Conservation (phyloP, 2,329 filamentous ascomycete species). For the Botrytis aclada region DNA sequence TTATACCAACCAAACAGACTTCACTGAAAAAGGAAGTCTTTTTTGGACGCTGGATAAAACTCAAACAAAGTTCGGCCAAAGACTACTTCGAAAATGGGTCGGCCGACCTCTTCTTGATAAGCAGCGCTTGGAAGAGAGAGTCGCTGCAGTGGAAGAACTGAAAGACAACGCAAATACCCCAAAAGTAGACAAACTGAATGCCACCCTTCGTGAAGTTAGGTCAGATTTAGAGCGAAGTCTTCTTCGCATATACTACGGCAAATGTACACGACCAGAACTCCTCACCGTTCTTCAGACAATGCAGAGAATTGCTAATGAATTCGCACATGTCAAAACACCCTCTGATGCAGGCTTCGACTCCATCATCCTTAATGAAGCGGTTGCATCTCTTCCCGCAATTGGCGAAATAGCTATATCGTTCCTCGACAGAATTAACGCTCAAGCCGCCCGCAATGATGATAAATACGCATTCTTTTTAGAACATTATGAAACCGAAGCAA, state of each 20-base stretch:
- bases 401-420: conserved; percentile 68
- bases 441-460: conserved; percentile 81
- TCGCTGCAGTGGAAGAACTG: conserved; percentile 83
- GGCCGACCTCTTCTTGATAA: conserved; percentile 83
- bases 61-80: conserved; percentile 81
- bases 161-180: conserved; percentile 63
- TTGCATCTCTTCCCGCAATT: conserved; percentile 74
- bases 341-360: conserved; percentile 72
- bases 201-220: conserved; percentile 66
- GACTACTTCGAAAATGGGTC: conserved; percentile 90
- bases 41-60: conserved; percentile 97
- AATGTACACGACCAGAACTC: conserved; percentile 86
- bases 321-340: conserved; percentile 61
- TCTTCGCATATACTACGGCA: conserved; percentile 95
- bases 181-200: conserved; percentile 70
- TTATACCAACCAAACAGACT: conserved; percentile 90
- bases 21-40: conserved; percentile 78
- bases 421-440: conserved; percentile 79
- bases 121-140: conserved; percentile 69
- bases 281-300: conserved; percentile 80
- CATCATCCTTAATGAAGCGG: conserved; percentile 63
- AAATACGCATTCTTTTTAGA: conserved; percentile 94
- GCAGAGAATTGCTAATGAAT: conserved; percentile 77
- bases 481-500: conserved; percentile 81
- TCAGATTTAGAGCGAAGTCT: conserved; percentile 88